Percentiles rank a stretch among this genome's conserved stretches.
Conservation (phyloP, 75 land plant species). For the Cryptomeria japonica region DNA sequence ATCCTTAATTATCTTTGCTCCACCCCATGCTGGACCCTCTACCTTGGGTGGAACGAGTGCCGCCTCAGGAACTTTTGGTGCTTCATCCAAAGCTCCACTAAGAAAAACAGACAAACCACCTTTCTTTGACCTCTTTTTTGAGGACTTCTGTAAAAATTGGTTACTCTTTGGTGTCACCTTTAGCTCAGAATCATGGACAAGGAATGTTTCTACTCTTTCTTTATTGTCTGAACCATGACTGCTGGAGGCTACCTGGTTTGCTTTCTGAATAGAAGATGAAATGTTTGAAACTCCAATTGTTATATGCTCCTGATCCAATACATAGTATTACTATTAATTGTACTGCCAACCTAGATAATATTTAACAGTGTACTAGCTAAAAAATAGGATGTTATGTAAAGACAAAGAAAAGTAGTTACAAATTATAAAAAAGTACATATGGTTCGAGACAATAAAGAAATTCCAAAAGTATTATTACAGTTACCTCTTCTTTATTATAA, state of each 20-base stretch:
- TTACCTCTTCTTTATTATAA: conserved; percentile 3
- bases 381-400: neutral
- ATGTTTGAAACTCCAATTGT: neutral
- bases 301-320: neutral
- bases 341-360: neutral
- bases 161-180: conserved; percentile 14
- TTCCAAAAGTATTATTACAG: neutral
- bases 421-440: neutral
- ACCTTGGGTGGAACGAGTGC: conserved; percentile 56
- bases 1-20: conserved; percentile 56
- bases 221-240: conserved; percentile 12
- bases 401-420: neutral
- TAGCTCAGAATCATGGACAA: neutral
- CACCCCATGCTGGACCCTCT: conserved; percentile 99
- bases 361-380: neutral
- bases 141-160: conserved; percentile 13
- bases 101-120: conserved; percentile 96
- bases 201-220: neutral
- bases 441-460: neutral
- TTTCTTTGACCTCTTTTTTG: conserved; percentile 76
- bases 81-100: conserved; percentile 92
- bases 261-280: conserved; percentile 17
- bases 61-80: conserved; percentile 32
- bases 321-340: neutral
- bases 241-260: neutral